Conservation (phyloP, 1,284 basidiomycete species). For the Mycosarcoma mackinlayi region DNA sequence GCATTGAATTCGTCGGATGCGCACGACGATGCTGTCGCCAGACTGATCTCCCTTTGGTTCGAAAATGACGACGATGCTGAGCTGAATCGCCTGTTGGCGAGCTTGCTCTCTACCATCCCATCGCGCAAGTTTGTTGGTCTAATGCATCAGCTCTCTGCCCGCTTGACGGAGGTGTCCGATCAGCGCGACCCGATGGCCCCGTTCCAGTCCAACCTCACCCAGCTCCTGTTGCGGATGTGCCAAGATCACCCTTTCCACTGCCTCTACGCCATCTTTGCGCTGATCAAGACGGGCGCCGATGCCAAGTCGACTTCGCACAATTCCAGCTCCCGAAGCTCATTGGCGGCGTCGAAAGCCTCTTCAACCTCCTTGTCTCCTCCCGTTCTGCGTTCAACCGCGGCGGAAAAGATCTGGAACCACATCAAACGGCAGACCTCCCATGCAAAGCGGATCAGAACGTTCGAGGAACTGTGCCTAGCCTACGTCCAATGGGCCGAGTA, state of each 20-base stretch:
- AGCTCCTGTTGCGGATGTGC: conserved; percentile 80
- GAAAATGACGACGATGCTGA: conserved; percentile 77
- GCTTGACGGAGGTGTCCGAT: conserved; percentile 71
- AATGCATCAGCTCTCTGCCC: conserved; percentile 89
- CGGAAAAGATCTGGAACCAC: conserved; percentile 76
- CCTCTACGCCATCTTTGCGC: conserved; percentile 86
- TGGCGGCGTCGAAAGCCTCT: background rate
- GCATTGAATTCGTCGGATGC: conserved; percentile 78
- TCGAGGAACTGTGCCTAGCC: conserved; percentile 79
- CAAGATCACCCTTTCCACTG: conserved; percentile 93
- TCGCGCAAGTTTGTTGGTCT: conserved; percentile 90
- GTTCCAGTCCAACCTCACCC: conserved; percentile 77
- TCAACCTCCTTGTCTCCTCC: conserved; percentile 23
- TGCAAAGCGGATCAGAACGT: conserved; percentile 72
- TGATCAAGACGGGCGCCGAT: conserved; percentile 54
- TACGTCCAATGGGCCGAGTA: conserved; percentile 84
- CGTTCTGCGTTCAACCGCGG: conserved; percentile 74
- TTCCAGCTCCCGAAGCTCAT: conserved; percentile 15
- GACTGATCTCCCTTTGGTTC: conserved; percentile 91
- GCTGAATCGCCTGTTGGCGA: conserved; percentile 73
- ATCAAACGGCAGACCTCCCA: conserved; percentile 71
- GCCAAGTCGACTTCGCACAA: conserved; percentile 21
- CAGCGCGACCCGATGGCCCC: conserved; percentile 64
- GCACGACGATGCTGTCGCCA: conserved; percentile 80
- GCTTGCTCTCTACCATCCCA: conserved; percentile 76